A percentile compares a stretch with the other conserved stretches of the same genome.
These are phyloP conservation scores for Fusarium ambrosium DNA, from an alignment of 2,329 filamentous ascomycete species.

Conservation along the genomic window DNA sequence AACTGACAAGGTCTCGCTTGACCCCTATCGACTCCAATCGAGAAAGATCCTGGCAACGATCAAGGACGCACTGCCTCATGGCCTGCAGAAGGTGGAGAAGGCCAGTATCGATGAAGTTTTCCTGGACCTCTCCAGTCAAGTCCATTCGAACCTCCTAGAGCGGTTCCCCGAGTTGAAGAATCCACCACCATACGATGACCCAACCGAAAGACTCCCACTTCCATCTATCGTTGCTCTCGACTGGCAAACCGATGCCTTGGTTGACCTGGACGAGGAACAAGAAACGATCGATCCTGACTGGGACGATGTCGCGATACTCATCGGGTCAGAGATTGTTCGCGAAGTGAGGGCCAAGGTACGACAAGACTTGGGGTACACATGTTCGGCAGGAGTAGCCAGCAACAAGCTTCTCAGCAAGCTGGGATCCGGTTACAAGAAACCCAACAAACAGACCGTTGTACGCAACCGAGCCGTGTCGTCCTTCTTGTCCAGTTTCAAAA, in stretches of 20 bases:
- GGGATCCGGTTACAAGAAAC: slow-evolving; percentile 91
- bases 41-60: slow-evolving; percentile 84
- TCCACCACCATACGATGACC: slow-evolving; percentile 80
- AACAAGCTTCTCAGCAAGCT: slow-evolving; percentile 98
- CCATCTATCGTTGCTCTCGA: slow-evolving; percentile 79
- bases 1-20: slow-evolving; percentile 93
- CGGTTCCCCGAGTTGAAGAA: slow-evolving; percentile 78
- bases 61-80: slow-evolving; percentile 76
- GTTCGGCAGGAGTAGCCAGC: slow-evolving; percentile 86
- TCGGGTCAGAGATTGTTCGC: slow-evolving; percentile 91
- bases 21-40: slow-evolving; percentile 90
- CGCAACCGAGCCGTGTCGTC: slow-evolving; percentile 84
- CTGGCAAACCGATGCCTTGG: slow-evolving; percentile 86
- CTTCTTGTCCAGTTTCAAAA: slow-evolving; percentile 88
- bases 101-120: slow-evolving; percentile 97
- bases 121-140: slow-evolving; percentile 87
- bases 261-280: slow-evolving; percentile 81
- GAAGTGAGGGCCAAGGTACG: slow-evolving; percentile 78
- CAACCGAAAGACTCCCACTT: slow-evolving; percentile 77
- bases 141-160: slow-evolving; percentile 80
- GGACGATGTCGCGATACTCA: slow-evolving; percentile 90
- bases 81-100: slow-evolving; percentile 85
- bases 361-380: slow-evolving; percentile 85
- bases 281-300: slow-evolving; percentile 91
- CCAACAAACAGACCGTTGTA: slow-evolving; percentile 94